Evolutionary conservation across 2,329 filamentous ascomycete genomes (phyloP).

Genomic region (Cordyceps pruinosa): DNA sequence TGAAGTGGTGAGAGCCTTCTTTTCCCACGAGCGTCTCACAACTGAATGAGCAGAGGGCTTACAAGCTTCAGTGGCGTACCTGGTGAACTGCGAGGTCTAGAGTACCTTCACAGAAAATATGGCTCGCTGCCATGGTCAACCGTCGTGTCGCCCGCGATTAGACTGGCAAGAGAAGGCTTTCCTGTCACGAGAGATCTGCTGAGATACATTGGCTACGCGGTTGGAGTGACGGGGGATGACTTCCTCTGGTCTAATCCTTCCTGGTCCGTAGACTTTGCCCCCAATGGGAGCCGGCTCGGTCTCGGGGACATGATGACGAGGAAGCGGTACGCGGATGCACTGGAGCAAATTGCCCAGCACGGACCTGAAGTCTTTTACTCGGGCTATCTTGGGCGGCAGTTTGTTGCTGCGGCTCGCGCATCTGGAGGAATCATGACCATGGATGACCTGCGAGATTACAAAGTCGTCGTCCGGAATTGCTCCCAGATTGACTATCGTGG

Average conservation of each 20-base stretch:
- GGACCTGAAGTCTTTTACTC: conserved; percentile 65
- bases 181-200: conserved; percentile 64
- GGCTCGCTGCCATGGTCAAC: conserved; percentile 57
- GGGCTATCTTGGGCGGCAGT: conserved; percentile 62
- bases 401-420: conserved; percentile 55
- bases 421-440: conserved; percentile 71
- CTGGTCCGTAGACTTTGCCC: conserved; percentile 82
- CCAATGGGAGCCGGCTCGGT: conserved; percentile 57
- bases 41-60: neutral
- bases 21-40: neutral
- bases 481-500: conserved; percentile 59
- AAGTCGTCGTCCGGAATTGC: conserved; percentile 53
- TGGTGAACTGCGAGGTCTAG: conserved; percentile 65
- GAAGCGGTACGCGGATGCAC: conserved; percentile 64
- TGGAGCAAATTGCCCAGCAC: conserved; percentile 59
- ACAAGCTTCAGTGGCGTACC: conserved; percentile 59
- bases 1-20: neutral
- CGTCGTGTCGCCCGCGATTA: conserved; percentile 63
- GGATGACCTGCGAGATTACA: conserved; percentile 66
- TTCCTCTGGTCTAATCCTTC: conserved; percentile 64
- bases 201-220: conserved; percentile 54
- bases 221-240: conserved; percentile 33
- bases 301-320: conserved; percentile 67
- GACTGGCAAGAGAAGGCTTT: conserved; percentile 69
- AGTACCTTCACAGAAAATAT: conserved; percentile 64